These are phyloP conservation scores for Westerdykella aurantiaca DNA, from an alignment of 2,329 filamentous ascomycete genomes.

Conservation along the genomic window DNA sequence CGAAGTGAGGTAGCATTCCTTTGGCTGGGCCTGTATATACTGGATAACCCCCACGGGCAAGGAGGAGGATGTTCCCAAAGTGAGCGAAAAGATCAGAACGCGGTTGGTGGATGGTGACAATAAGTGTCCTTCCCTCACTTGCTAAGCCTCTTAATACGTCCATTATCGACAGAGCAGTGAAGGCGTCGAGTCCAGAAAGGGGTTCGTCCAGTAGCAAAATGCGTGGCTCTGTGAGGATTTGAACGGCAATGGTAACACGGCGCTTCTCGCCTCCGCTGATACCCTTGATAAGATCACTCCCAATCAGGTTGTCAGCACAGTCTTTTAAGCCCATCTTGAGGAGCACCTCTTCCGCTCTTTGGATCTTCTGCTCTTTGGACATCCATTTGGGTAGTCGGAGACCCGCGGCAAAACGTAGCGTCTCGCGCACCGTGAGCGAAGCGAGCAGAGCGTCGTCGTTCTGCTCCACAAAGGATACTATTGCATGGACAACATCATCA, in stretches of 20 bases:
- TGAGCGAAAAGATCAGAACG: constrained; percentile 65
- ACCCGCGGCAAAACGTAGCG: constrained; percentile 60
- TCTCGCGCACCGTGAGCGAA: constrained; percentile 70
- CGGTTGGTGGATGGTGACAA: constrained; percentile 74
- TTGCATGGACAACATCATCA: constrained; percentile 61
- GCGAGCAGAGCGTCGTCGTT: constrained; percentile 71
- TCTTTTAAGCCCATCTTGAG: constrained; percentile 73
- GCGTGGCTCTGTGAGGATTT: constrained; percentile 69
- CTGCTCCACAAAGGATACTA: constrained; percentile 72
- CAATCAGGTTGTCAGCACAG: constrained; percentile 69
- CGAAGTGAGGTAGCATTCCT: constrained; percentile 62
- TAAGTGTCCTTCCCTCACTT: constrained; percentile 65
- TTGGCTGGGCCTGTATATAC: constrained; percentile 61
- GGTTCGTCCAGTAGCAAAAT: constrained; percentile 71
- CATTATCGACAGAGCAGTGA: constrained; percentile 71
- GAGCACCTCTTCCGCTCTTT: constrained; percentile 64
- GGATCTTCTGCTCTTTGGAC: constrained; percentile 60
- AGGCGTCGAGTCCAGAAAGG: constrained; percentile 69
- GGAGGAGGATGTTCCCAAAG: constrained; percentile 65
- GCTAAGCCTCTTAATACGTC: constrained; percentile 66
- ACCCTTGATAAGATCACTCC: constrained; percentile 66
- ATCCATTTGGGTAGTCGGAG: constrained; percentile 66
- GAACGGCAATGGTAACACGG: constrained; percentile 70
- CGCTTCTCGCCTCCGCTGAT: constrained; percentile 77
- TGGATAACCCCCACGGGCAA: constrained; percentile 63